Conservation (phyloP, 805 yeast species). For the Hanseniaspora lindneri region DNA sequence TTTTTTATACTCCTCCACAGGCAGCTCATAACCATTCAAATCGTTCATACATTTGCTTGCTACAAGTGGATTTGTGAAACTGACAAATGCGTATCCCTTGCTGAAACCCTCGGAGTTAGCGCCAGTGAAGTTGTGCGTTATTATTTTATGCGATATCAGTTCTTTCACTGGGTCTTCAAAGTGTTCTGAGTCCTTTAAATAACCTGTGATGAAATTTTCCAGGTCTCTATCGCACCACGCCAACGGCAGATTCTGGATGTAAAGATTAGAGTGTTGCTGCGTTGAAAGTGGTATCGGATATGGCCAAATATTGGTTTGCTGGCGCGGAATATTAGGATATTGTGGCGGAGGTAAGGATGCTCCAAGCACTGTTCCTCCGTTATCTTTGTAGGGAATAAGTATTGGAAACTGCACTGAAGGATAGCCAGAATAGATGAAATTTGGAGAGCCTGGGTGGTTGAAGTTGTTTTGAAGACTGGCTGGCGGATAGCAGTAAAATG, state of each 20-base stretch:
- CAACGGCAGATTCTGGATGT: constrained; percentile 8
- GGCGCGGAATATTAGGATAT: no score
- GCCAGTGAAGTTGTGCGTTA: constrained; percentile 5
- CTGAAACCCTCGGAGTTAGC: not conserved
- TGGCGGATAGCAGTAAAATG: not conserved
- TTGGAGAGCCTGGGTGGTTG: not conserved
- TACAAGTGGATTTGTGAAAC: constrained; percentile 8
- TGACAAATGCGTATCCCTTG: constrained; percentile 13
- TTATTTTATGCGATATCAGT: constrained; percentile 6
- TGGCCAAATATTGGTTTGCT: not conserved
- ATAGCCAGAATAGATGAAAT: not conserved
- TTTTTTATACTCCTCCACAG: not conserved
- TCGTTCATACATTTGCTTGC: constrained; percentile 11
- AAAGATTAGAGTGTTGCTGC: constrained; percentile 11
- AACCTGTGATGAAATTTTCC: not conserved
- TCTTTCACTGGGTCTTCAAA: not conserved
- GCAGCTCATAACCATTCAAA: constrained; percentile 2
- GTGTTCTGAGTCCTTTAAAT: not conserved
- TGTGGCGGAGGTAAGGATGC: no score
- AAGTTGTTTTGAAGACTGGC: not conserved
- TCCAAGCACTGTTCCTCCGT: not conserved
- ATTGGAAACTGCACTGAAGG: not conserved
- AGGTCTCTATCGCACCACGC: constrained; percentile 7
- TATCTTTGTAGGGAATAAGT: no score
- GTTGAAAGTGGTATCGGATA: constrained; percentile 11